Base-by-base conservation (phyloP, 2,329 filamentous ascomycete genomes). In the Colletotrichum tanaceti region DNA sequence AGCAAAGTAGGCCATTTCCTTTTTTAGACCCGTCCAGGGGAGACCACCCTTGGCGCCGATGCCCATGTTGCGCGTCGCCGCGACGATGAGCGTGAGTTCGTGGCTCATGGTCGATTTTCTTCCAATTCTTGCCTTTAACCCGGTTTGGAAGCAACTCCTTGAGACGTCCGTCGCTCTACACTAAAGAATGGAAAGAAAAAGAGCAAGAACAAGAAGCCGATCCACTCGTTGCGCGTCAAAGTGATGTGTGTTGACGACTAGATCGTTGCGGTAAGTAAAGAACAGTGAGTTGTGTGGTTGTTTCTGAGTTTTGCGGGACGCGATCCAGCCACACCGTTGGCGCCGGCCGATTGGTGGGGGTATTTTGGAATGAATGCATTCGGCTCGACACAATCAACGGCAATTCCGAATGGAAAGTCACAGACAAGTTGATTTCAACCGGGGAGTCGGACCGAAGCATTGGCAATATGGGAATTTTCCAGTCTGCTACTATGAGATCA, bases 1-100 rank as follows among this genome's bases (percentile, higher is more conserved):
- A 20, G 93, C 92, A 79, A 99, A 99, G 79, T 97, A 98, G 46
- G 90, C 89, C 93, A 99, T 97, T 81, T 99, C 96, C 71, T 91
- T 90, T 79, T 90, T 93, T 41, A 98, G 86, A 50, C 91, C 91
- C 0, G 91, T 93, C 96, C 96, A 99, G 4, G 96, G 96, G 63
- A 99, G 88, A 4, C 85, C 86, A 69, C 93, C 93, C 68, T 86
- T 85, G 54, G 88, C 85, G 68, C 96, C 96, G 75, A 99, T 98
- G 77, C 96, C 96, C 84, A 98, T 93, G 74, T 85, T 88, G 60
- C 91, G 90, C n/a, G 94, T 97, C 20, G 94, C 91, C n/a, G 93
- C 95, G 74, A 98, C 93, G 79, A 98, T 91, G 74, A 98, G 87
- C n/a, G 93, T 98, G 62, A 98, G 83, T 72, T 93, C 90, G 70